phyloP scores from a whole-genome alignment of 2,329 filamentous ascomycete species.

The Myriosclerotinia duriaeana region DNA sequence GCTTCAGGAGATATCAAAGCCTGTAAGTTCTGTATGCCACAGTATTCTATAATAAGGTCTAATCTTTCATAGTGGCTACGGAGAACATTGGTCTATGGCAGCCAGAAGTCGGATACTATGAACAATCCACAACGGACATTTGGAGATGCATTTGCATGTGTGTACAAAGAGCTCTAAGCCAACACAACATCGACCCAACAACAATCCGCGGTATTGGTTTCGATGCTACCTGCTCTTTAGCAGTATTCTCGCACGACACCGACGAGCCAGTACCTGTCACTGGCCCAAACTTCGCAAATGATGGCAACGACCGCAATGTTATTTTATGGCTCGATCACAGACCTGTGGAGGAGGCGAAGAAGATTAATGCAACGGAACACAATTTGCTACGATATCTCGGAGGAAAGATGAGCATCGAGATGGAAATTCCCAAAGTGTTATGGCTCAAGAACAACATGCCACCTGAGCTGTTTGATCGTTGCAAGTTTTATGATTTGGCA shows the following conservation, averaged over 20 bases:
- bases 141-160: slow-evolving; percentile 93
- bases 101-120: slow-evolving; percentile 73
- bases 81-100: slow-evolving; percentile 81
- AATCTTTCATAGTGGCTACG: slow-evolving; percentile 52
- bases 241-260: slow-evolving; percentile 85
- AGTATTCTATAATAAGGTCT: slow-evolving; percentile 22
- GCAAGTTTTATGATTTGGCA: slow-evolving; percentile 94
- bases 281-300: slow-evolving; percentile 77
- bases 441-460: slow-evolving; percentile 99
- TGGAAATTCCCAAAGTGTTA: slow-evolving; percentile 97
- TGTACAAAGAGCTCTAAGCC: slow-evolving; percentile 76
- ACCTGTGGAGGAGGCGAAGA: slow-evolving; percentile 83
- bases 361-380: slow-evolving; percentile 90
- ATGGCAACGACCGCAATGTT: slow-evolving; percentile 85
- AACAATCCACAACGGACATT: slow-evolving; percentile 97
- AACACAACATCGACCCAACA: slow-evolving; percentile 73
- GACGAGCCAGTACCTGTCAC: slow-evolving; percentile 91
- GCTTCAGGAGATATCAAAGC: slow-evolving; percentile 82
- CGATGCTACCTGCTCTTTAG: slow-evolving; percentile 96
- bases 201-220: slow-evolving; percentile 90
- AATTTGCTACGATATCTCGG: slow-evolving; percentile 94
- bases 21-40: slow-evolving; percentile 29
- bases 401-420: slow-evolving; percentile 98
- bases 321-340: slow-evolving; percentile 97
- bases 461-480: slow-evolving; percentile 80